Evolutionary conservation across 176 grass and related monocot species (phyloP).

Genomic region (barley (Hordeum vulgare)): DNA sequence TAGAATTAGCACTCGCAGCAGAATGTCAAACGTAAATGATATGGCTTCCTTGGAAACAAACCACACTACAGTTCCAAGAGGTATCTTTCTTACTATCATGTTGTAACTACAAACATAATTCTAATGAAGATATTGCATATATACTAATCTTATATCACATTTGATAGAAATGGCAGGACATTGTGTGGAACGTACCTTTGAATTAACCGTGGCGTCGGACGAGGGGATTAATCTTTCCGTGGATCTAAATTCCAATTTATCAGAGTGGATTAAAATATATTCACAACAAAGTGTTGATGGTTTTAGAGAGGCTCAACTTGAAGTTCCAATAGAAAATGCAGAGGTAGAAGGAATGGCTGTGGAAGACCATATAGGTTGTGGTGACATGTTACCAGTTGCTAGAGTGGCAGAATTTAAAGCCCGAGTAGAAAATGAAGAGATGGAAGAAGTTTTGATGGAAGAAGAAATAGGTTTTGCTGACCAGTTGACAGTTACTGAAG

Average conservation of each 20-base stretch:
- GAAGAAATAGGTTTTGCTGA: not conserved
- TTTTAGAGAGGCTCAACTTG: not conserved
- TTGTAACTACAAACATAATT: not conserved
- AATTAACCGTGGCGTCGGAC: conserved; percentile 20
- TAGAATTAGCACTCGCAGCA: not conserved
- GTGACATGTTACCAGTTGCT: not conserved
- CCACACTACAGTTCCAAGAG: not conserved
- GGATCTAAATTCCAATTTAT: conserved; percentile 33
- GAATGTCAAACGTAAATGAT: not conserved
- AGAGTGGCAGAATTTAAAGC: not conserved
- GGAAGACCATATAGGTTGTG: not conserved
- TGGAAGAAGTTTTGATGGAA: not conserved
- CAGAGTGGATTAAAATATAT: not conserved
- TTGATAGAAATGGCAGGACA: conserved; percentile 20
- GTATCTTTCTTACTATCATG: not conserved
- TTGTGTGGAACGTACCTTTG: not conserved
- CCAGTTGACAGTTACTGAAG: not conserved
- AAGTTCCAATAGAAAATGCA: not conserved
- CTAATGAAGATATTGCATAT: not conserved
- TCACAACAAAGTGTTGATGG: not conserved
- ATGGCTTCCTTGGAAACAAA: not conserved
- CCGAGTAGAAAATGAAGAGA: not conserved
- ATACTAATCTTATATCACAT: not conserved
- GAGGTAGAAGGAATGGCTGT: not conserved
- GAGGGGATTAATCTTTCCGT: conserved; percentile 38